Base-by-base conservation (phyloP, 225 moss, liverwort and hornwort species). In the Physcomitrium patens region DNA sequence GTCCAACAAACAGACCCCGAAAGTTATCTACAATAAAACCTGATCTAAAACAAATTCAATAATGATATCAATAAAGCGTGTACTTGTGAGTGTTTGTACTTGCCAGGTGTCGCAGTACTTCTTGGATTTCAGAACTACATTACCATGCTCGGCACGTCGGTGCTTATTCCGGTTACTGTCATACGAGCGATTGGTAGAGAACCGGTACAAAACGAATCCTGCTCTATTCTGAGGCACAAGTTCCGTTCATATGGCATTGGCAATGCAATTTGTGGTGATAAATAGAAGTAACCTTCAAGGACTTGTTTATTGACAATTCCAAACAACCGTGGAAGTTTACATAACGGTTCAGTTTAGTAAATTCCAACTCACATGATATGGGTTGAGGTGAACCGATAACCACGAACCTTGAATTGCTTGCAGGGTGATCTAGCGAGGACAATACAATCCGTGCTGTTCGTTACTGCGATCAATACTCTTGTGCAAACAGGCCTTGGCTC, bases 401-500 rank as follows among this genome's bases (percentile, higher is more conserved):
- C 24, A 24, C 24, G 24, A 24, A 24, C 24, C 24, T 24, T 1
- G 24, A 24, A 24, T 24, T 31, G 53, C 49, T 55, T 58, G 63
- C 88, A 92, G 92, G 72, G 76, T 0, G 90, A 93, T 22, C 64
- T 73, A 45, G 82, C 92, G 51, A 83, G 90, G 60, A 83, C 86
- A 0, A 67, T 93, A 18, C 92, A 93, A 66, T 86, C 92, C 2
- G 88, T 85, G 19, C 67, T 90, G 11, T 90, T 93, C 62, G 85
- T 88, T n/a, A 86, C 88, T 14, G 92, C 79, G 0, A 90, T 93
- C 64, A 93, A 87, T 52, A 93, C 92, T 1, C 54, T 80, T 15
- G 11, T 90, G 55, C 92, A 93, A 70, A 89, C 92, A 0, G 84
- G 76, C 23, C 57, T 93, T 15, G 92, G 92, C 9, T 71, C 83